phyloP scores from a whole-genome alignment of 2,329 filamentous ascomycete genomes.

The Dryadomyces quercivorus region DNA sequence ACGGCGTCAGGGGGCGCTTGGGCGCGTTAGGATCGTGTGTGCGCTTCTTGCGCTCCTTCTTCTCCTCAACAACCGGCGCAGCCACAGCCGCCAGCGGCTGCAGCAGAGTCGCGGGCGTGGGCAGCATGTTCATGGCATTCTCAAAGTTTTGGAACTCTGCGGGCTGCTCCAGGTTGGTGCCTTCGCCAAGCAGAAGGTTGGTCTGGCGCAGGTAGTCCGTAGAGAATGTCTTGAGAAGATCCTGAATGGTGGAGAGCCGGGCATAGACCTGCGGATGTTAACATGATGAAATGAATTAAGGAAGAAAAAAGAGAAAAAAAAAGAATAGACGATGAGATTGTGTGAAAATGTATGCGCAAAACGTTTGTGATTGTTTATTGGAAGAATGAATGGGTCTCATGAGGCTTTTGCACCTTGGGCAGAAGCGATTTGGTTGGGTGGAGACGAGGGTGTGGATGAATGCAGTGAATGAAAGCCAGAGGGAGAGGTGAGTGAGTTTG shows the following conservation, averaged over 20 bases:
- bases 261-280: constrained; percentile 54
- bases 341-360: too few relatives aligned
- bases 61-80: constrained; percentile 43
- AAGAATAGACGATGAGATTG: too few relatives aligned
- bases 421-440: background rate
- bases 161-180: constrained; percentile 34
- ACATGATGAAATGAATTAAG: background rate
- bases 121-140: constrained; percentile 31
- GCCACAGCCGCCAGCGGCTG: constrained; percentile 21
- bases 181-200: constrained; percentile 65
- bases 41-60: constrained; percentile 85
- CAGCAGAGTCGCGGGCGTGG: constrained; percentile 19
- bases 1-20: constrained; percentile 86
- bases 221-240: constrained; percentile 66
- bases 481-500: background rate
- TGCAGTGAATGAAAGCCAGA: background rate
- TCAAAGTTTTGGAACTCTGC: constrained; percentile 40
- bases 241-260: constrained; percentile 66
- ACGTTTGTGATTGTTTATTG: background rate
- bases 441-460: background rate
- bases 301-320: too few relatives aligned
- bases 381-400: background rate
- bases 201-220: constrained; percentile 81
- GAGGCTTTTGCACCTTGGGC: background rate
- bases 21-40: constrained; percentile 85